Evolutionary conservation across 306 rosid genomes (phyloP), one percentile per base, ranked within the genome.

Genomic region (Parietaria judaica): DNA sequence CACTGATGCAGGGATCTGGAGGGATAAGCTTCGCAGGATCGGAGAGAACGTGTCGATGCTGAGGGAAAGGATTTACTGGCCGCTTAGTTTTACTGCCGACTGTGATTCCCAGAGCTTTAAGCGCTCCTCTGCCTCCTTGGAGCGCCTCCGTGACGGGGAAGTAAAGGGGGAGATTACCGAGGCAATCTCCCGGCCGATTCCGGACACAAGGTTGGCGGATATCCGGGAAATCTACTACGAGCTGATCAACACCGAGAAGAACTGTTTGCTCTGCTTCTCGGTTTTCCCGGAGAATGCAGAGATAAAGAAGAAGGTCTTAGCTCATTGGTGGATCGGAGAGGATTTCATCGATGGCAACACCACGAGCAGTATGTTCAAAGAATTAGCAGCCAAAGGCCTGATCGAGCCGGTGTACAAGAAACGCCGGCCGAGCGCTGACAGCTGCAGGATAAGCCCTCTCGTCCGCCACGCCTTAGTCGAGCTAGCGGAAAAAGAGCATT

Each of bases 261-360:
- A 0, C 8, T 71, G 76, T 17, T 65, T 71, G 34, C 68, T 71
- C 7, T 51, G 70, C 17, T 71, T 71, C 53, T 65, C 76, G 6
- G 66, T 52, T 4, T 71, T 71, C 63, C 76, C 76, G 14, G 66
- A 58, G 58, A 38, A 58, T 5, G 70, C 6, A 0, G 14, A 12
- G 13, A 51, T 71, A 15, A 65, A 65, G 66, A 71, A 71, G 76
- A 71, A 51, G 60, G 65, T 65, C 5, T 9, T 71, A 45, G 39
- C 46, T 39, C 61, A 71, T 6, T 71, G 76, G 76, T 71, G 76
- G 76, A 60, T 64, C 2, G 76, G 76, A 36, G 76, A 64, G 51
- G 76, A 9, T 5, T 58, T 65, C 34, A 15, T 65, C 16, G 41
- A 17, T 14, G 65, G 43, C 37, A 2, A 50, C 8, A 12, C 0